phyloP scores from a whole-genome alignment of 495 filamentous ascomycete species.

The Penicillium atrosanguineum region DNA sequence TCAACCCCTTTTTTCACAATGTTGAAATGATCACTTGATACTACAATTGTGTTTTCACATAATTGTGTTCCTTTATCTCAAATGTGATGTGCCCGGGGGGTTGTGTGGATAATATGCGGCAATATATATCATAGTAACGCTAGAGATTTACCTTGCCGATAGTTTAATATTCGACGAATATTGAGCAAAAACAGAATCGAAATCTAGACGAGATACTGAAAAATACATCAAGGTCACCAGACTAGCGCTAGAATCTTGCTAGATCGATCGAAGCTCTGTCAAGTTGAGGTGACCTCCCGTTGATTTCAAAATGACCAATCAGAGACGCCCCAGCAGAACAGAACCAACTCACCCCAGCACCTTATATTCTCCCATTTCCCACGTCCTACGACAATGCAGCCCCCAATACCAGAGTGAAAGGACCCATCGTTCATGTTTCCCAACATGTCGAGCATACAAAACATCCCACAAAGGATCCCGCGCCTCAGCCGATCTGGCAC shows the following conservation, averaged over 20 bases:
- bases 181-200: background rate
- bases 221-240: background rate
- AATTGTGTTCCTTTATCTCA: too few species aligned
- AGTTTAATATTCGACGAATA: too few species aligned
- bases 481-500: slow-evolving; percentile 22
- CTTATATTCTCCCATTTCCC: background rate
- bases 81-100: too few species aligned
- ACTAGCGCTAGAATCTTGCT: background rate
- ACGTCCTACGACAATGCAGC: background rate
- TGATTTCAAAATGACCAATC: slow-evolving; percentile 40
- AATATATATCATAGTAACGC: too few species aligned
- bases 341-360: background rate
- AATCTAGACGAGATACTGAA: background rate
- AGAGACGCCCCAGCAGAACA: background rate
- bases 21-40: background rate
- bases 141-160: too few species aligned
- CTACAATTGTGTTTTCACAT: background rate
- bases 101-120: too few species aligned
- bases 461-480: slow-evolving; percentile 22
- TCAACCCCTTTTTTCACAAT: background rate
- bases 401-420: background rate
- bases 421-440: background rate
- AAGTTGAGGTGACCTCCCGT: background rate
- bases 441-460: background rate
- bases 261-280: background rate